Conservation (phyloP, 495 filamentous ascomycete genomes). For the Aspergillus ellipticus region DNA sequence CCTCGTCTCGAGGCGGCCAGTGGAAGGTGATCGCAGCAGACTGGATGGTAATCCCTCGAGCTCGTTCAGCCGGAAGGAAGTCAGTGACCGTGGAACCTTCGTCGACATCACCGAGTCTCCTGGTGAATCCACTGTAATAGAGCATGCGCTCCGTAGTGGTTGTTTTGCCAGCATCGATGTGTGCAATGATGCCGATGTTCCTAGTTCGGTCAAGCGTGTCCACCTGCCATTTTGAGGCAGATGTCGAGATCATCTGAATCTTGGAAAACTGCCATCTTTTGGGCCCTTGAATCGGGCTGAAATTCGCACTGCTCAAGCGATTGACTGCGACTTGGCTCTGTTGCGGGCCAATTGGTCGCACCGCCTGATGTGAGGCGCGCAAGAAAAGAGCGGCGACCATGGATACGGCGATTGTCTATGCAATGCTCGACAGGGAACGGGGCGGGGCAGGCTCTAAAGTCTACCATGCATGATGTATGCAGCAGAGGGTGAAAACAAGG, state of each 20-base stretch:
- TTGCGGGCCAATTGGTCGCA: constrained; percentile 18
- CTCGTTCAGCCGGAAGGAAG: constrained; percentile 90
- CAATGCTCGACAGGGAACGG: constrained; percentile 6
- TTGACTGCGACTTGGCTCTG: background rate
- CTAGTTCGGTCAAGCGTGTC: constrained; percentile 58
- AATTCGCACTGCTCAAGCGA: constrained; percentile 8
- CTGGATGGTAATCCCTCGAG: constrained; percentile 95
- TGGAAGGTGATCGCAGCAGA: constrained; percentile 94
- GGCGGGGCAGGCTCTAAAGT: background rate
- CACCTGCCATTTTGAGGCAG: constrained; percentile 18
- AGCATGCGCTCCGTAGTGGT: constrained; percentile 99
- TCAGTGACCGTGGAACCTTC: constrained; percentile 97
- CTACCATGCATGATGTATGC: background rate
- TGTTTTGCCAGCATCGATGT: constrained; percentile 99
- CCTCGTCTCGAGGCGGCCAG: constrained; percentile 61
- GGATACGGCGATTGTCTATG: constrained; percentile 13
- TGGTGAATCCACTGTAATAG: constrained; percentile 88
- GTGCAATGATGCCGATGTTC: constrained; percentile 98
- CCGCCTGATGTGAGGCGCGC: constrained; percentile 28
- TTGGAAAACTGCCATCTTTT: constrained; percentile 5
- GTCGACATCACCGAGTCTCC: constrained; percentile 92
- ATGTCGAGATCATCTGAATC: constrained; percentile 27
- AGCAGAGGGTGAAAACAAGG: background rate
- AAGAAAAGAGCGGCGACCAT: constrained; percentile 38
- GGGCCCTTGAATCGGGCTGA: background rate